Conservation (phyloP, 306 rosid species). For the Gillenia trifoliata region DNA sequence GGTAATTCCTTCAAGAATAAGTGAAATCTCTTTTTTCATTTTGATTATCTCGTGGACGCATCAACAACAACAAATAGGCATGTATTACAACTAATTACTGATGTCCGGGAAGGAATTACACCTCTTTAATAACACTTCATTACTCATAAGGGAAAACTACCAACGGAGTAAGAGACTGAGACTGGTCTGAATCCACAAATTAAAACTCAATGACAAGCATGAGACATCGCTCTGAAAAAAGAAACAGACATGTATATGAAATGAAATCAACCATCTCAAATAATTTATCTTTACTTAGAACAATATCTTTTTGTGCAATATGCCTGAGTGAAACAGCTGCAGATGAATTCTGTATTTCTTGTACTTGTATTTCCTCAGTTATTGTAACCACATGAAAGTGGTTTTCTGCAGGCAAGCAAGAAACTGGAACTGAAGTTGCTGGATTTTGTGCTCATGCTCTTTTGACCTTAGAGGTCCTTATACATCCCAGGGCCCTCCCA, state of each 20-base stretch:
- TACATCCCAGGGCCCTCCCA: slow-evolving; percentile 85
- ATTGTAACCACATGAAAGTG: slow-evolving; percentile 15
- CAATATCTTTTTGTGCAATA: background rate
- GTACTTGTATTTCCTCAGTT: slow-evolving; percentile 3
- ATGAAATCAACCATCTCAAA: background rate
- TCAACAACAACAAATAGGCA: background rate
- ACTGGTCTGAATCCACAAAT: background rate
- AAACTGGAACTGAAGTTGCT: slow-evolving; percentile 60
- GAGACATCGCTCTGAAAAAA: background rate
- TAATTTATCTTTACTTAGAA: background rate
- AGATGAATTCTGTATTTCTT: background rate
- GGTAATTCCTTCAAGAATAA: slow-evolving; percentile 42
- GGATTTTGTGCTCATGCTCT: slow-evolving; percentile 85
- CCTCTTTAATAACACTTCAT: background rate
- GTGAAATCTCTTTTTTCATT: background rate
- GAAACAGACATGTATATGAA: background rate
- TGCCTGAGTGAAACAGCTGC: background rate
- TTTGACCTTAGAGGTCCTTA: slow-evolving; percentile 75
- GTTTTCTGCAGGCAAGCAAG: slow-evolving; percentile 61
- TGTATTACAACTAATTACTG: background rate
- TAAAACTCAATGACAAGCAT: background rate
- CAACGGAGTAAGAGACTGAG: background rate
- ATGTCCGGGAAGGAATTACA: background rate
- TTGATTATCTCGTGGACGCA: background rate
- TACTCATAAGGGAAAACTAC: background rate